Base-by-base conservation (phyloP, 148 eudicot species). In the Rhododendron williamsianum region DNA sequence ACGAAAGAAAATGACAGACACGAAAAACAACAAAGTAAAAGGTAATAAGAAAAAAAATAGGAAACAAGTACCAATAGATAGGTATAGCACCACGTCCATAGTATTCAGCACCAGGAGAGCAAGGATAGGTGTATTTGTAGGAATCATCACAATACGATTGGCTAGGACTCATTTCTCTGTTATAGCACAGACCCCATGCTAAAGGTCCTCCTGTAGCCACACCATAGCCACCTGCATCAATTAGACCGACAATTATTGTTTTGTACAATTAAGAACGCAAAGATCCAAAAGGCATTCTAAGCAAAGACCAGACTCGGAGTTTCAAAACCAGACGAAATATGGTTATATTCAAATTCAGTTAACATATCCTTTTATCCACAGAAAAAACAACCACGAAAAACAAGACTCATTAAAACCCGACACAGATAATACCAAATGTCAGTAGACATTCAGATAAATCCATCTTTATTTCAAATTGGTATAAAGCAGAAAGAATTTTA, bases 151-250 rank as follows among this genome's bases (percentile, higher is more conserved):
- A 92, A 84, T 92, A 92, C 2, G 85, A 72, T 71, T 90, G 91
- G 86, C 91, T 92, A 15, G 93, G 92, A 88, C 93, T 92, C 89
- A 92, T 52, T 87, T 92, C 92, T 85, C 83, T 89, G 85, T 92
- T 92, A 87, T 92, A 97, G 91, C 99, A 97, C 77, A 97, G 94
- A 82, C 99, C 99, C 98, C 98, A 97, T 5, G 99, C 96, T 63
- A 82, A 81, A 19, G 98, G 98, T 84, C 99, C 99, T 76, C 99
- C 99, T 2, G 94, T 93, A 41, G 94, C 98, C 72, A 97, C 99
- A 81, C 93, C 93, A 92, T 93, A 94, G 84, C 99, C 99, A 91
- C 99, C 99, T 97, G 89, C 87, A 89, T 83, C 78, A 35, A 73
- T 73, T 73, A 16, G 4, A 65, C 27, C 18, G 27, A 76, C 4